Percentiles rank a stretch among this genome's conserved stretches.
Conservation (phyloP, 129 eudicot genomes). For the Gnaphalium uliginosum region DNA sequence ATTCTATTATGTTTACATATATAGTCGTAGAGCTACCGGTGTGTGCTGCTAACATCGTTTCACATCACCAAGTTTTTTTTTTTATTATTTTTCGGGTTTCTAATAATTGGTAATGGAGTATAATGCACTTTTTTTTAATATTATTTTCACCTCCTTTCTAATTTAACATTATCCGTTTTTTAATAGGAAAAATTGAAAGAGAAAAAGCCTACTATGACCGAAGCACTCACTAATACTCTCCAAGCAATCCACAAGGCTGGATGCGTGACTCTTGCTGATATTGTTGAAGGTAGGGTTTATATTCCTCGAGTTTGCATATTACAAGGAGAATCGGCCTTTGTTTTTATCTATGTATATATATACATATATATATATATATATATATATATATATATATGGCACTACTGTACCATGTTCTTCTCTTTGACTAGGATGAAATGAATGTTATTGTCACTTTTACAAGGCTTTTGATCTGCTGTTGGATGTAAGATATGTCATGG, state of each 20-base stretch:
- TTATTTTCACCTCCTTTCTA: background rate
- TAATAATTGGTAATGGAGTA: background rate
- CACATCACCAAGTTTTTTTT: background rate
- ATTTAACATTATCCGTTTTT: constrained; percentile 20
- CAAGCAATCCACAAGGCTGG: constrained; percentile 96
- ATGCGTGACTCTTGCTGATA: constrained; percentile 79
- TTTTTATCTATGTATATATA: background rate
- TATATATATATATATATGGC: background rate
- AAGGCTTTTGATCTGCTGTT: background rate
- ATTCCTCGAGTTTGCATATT: background rate
- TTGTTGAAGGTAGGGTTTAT: constrained; percentile 67
- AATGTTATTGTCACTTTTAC: background rate
- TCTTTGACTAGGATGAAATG: background rate
- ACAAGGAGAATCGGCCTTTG: background rate
- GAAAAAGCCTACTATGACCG: constrained; percentile 89
- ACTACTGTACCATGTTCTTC: background rate
- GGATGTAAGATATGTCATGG: background rate
- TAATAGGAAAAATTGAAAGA: constrained; percentile 94
- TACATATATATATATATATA: background rate
- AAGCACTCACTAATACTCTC: constrained; percentile 83
- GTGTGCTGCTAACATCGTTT: constrained; percentile 7
- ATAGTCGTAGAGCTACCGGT: background rate
- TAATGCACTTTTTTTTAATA: background rate
- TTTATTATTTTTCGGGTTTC: background rate
- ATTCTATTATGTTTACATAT: background rate